These are phyloP conservation scores for Arctium minus DNA, from an alignment of 129 eudicot genomes.

Conservation along the genomic window DNA sequence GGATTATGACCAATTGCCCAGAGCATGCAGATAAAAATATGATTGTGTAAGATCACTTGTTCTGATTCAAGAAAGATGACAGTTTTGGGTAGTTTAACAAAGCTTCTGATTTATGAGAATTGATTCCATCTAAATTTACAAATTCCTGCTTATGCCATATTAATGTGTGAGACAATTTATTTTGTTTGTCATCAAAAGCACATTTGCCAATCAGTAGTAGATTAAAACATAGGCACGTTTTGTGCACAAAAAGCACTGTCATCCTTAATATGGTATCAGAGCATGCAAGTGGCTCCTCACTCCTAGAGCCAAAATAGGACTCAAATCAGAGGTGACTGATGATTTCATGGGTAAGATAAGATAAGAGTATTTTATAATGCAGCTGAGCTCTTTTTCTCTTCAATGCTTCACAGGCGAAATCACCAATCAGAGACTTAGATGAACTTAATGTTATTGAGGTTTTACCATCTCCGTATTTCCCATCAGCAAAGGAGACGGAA, in stretches of 20 bases:
- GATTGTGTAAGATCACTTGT: neutral
- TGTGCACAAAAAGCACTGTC: neutral
- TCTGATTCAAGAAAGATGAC: neutral
- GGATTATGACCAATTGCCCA: neutral
- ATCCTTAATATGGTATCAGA: neutral
- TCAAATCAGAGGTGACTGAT: neutral
- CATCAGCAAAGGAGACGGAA: constrained; percentile 46
- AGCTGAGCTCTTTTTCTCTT: neutral
- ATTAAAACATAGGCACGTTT: neutral
- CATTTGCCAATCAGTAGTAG: neutral
- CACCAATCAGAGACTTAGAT: constrained; percentile 77
- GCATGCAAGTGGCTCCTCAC: neutral
- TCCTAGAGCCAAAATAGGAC: neutral
- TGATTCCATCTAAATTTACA: neutral
- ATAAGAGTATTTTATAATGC: neutral
- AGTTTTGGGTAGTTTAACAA: neutral
- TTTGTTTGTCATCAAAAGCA: neutral
- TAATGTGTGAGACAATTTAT: neutral
- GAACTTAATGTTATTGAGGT: constrained; percentile 75
- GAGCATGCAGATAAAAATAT: constrained; percentile 3
- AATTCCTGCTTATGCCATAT: neutral
- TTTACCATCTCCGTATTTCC: constrained; percentile 64
- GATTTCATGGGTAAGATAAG: neutral
- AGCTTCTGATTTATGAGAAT: neutral
- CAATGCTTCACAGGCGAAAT: constrained; percentile 74